Conservation (phyloP, 192 early-diverging fungal genomes). For the Radiomyces spectabilis region DNA sequence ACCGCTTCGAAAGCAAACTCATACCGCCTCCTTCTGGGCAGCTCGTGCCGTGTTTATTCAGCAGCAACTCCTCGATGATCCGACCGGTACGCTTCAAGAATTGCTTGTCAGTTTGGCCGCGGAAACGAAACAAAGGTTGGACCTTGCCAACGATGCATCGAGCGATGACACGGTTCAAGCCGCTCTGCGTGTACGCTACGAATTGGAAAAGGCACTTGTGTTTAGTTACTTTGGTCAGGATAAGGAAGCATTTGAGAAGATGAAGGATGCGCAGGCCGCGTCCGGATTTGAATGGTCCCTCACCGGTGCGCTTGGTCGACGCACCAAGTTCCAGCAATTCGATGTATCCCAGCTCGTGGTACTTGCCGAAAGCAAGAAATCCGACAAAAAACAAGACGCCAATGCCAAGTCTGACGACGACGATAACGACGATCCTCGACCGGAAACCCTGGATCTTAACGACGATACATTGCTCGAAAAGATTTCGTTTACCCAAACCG, state of each 20-base stretch:
- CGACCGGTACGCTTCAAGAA: slow-evolving; percentile 46
- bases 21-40: slow-evolving; percentile 66
- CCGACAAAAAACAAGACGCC: slow-evolving; percentile 11
- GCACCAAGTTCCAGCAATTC: slow-evolving; percentile 89
- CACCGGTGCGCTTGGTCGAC: slow-evolving; percentile 82
- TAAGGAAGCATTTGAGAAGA: slow-evolving; percentile 51
- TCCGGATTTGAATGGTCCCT: slow-evolving; percentile 81
- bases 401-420: slow-evolving; percentile 13
- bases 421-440: slow-evolving; percentile 27
- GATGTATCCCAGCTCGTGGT: slow-evolving; percentile 89
- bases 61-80: slow-evolving; percentile 61
- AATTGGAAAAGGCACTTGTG: slow-evolving; percentile 75
- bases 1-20: slow-evolving; percentile 5
- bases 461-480: slow-evolving; percentile 90
- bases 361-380: slow-evolving; percentile 61
- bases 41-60: slow-evolving; percentile 66
- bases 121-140: slow-evolving; percentile 11
- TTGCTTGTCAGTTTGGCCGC: slow-evolving; percentile 24
- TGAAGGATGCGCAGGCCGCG: slow-evolving; percentile 67
- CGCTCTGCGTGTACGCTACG: slow-evolving; percentile 50
- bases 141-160: slow-evolving; percentile 18
- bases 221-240: slow-evolving; percentile 73
- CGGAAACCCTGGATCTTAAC: slow-evolving; percentile 78
- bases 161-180: background rate
- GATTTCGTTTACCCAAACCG: slow-evolving; percentile 51